phyloP scores from a whole-genome alignment of 78 protist genomes.

The Cavenderia fasciculata region DNA sequence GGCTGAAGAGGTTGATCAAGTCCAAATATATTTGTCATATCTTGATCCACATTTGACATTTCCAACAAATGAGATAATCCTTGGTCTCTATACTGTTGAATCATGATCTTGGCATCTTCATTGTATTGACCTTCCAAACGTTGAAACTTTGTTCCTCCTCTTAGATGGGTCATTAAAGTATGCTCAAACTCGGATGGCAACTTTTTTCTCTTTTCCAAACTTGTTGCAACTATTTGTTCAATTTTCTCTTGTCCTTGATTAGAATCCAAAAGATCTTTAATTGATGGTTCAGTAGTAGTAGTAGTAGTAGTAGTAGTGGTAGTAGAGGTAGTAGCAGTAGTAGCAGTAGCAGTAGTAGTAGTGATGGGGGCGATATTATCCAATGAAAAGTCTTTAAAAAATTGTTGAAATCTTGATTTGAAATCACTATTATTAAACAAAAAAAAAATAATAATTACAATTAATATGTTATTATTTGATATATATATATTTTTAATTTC shows the following conservation, averaged over 20 bases:
- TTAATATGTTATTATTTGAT: too few relatives aligned
- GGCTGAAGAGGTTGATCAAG: too few relatives aligned
- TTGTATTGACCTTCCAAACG: neutral
- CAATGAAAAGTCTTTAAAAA: neutral
- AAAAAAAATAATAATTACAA: slow-evolving; percentile 13
- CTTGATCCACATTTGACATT: too few relatives aligned
- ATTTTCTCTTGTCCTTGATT: neutral
- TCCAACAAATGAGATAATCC: too few relatives aligned
- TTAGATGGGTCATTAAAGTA: neutral
- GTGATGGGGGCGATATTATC: neutral
- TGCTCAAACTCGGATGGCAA: neutral
- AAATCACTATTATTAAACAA: neutral
- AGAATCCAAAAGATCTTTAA: neutral
- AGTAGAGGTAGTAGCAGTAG: neutral
- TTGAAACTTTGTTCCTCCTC: neutral
- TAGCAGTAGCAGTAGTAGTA: neutral
- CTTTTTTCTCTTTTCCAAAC: neutral
- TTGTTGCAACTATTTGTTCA: neutral
- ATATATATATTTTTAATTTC: too few relatives aligned
- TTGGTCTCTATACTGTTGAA: too few relatives aligned
- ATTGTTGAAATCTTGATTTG: neutral
- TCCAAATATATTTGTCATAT: too few relatives aligned
- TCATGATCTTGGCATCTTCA: too few relatives aligned
- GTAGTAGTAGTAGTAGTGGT: neutral
- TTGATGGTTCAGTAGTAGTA: neutral